Evolutionary conservation across 306 rosid species (phyloP).

Genomic region (Dalbergia oliveri): DNA sequence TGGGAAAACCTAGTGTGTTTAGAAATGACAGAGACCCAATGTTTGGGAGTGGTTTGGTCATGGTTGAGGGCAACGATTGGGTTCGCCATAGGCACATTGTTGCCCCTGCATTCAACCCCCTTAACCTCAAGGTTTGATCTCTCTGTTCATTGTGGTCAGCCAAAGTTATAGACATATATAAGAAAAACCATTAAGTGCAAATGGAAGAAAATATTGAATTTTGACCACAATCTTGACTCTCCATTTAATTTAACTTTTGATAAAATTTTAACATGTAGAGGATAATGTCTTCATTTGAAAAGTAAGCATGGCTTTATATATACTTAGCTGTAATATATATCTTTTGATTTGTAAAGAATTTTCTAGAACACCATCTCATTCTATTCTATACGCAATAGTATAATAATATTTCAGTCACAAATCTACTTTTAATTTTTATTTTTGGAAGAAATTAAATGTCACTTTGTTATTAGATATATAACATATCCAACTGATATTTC

Average conservation of each 20-base stretch:
- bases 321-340: not conserved
- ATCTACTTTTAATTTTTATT: too few species aligned
- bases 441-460: too few species aligned
- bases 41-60: constrained; percentile 85
- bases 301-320: not conserved
- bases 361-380: too few species aligned
- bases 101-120: constrained; percentile 81
- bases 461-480: too few species aligned
- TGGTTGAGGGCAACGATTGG: constrained; percentile 88
- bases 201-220: not conserved
- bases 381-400: too few species aligned
- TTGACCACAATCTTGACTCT: not conserved
- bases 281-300: constrained; percentile 18
- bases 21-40: constrained; percentile 77
- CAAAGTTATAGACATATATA: too few species aligned
- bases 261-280: too few species aligned
- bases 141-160: not conserved
- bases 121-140: constrained; percentile 66
- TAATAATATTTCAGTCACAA: too few species aligned
- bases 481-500: too few species aligned
- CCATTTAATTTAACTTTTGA: too few species aligned
- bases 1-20: constrained; percentile 90
- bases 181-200: too few species aligned
- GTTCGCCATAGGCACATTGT: constrained; percentile 75
- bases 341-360: too few species aligned